phyloP scores from a whole-genome alignment of 2,329 filamentous ascomycete genomes.

The Hypoxylon sp. region DNA sequence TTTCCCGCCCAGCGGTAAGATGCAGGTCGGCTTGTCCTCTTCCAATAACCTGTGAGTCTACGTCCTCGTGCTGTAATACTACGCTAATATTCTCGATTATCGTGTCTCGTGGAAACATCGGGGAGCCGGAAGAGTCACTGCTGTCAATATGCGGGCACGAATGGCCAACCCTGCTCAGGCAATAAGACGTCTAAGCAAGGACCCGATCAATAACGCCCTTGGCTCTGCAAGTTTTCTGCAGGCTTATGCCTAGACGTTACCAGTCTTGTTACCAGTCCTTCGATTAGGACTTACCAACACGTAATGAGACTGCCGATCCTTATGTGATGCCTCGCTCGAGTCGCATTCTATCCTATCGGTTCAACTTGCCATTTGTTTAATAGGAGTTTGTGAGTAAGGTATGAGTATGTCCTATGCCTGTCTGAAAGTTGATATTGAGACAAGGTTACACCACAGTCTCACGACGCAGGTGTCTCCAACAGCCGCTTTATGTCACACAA shows the following conservation, averaged over 20 bases:
- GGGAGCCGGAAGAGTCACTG: constrained; percentile 14
- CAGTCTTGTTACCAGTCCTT: constrained; percentile 1
- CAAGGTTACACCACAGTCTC: constrained; percentile 10
- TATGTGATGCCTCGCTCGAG: constrained; percentile 10
- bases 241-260: background rate
- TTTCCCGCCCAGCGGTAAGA: constrained; percentile 21
- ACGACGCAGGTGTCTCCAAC: constrained; percentile 1
- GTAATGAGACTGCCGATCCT: background rate
- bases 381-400: constrained; percentile 2
- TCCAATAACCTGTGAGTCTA: constrained; percentile 19
- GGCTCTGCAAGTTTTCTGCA: constrained; percentile 20
- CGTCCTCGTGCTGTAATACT: constrained; percentile 29
- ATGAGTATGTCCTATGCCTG: background rate
- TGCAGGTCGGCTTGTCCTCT: constrained; percentile 18
- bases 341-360: background rate
- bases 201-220: constrained; percentile 21
- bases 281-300: constrained; percentile 5
- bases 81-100: constrained; percentile 14
- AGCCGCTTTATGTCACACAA: constrained; percentile 12
- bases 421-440: constrained; percentile 8
- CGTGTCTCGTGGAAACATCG: background rate
- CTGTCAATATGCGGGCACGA: background rate
- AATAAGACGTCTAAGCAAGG: constrained; percentile 29
- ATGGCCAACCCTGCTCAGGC: constrained; percentile 6
- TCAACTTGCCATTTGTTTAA: constrained; percentile 2